Evolutionary conservation across 2,329 filamentous ascomycete genomes (phyloP).

Genomic region (Balansia obtecta): DNA sequence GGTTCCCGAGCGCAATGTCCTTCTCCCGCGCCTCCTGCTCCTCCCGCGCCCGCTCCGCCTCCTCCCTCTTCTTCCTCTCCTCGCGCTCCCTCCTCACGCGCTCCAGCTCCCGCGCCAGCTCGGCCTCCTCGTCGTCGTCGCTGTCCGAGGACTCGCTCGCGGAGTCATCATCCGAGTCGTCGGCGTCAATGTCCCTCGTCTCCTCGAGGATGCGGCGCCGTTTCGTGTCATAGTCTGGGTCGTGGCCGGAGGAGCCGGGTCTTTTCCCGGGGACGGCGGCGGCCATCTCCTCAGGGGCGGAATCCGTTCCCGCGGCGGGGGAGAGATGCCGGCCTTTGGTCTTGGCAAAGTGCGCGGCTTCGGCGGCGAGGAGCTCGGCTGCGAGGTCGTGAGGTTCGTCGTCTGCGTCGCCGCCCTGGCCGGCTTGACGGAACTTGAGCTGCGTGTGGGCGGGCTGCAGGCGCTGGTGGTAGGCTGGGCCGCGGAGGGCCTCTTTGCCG

Average conservation of each 20-base stretch:
- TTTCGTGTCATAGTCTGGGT: conserved; percentile 62
- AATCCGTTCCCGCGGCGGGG: conserved; percentile 31
- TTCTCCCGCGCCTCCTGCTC: conserved; percentile 76
- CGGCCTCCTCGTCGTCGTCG: conserved; percentile 50
- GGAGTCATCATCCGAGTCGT: conserved; percentile 46
- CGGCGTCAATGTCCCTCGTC: conserved; percentile 74
- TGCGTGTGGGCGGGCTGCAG: conserved; percentile 87
- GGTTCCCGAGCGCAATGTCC: conserved; percentile 87
- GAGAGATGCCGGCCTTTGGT: conserved; percentile 44
- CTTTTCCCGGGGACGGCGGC: conserved; percentile 30
- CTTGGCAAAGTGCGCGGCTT: conserved; percentile 79
- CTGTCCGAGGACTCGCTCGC: conserved; percentile 46
- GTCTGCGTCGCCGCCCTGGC: conserved; percentile 69
- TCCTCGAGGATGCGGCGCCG: conserved; percentile 78
- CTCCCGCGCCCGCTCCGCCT: conserved; percentile 64
- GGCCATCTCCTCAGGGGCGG: too few relatives aligned
- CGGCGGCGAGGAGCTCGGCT: conserved; percentile 78
- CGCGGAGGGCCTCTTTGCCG: conserved; percentile 88
- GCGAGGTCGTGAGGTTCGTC: conserved; percentile 74
- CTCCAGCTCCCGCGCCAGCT: conserved; percentile 83
- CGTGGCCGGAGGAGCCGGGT: conserved; percentile 20
- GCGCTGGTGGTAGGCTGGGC: conserved; percentile 90
- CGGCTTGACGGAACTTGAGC: conserved; percentile 77
- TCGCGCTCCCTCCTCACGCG: conserved; percentile 74
- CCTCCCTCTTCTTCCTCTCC: conserved; percentile 36